Conservation (phyloP, 305 asterid species). For the Salvia sclarea region DNA sequence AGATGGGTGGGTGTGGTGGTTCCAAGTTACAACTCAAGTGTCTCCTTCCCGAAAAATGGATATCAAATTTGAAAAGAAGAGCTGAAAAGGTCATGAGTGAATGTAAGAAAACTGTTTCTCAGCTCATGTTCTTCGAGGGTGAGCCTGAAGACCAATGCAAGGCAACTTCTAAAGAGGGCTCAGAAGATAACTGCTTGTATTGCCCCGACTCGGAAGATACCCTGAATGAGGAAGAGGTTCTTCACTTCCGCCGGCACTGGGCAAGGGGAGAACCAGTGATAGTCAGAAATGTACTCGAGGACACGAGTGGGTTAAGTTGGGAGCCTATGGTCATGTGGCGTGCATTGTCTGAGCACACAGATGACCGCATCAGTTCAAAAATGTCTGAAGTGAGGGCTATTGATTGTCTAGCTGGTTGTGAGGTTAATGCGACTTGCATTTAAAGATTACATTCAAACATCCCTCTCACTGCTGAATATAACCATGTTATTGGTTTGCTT, state of each 20-base stretch:
- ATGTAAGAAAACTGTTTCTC: slow-evolving; percentile 28
- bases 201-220: slow-evolving; percentile 54
- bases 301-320: slow-evolving; percentile 81
- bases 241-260: slow-evolving; percentile 77
- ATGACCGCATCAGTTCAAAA: slow-evolving; percentile 46
- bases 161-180: slow-evolving; percentile 55
- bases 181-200: slow-evolving; percentile 56
- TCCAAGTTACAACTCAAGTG: slow-evolving; percentile 67
- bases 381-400: slow-evolving; percentile 78
- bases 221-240: slow-evolving; percentile 51
- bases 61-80: slow-evolving; percentile 51
- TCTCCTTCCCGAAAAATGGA: slow-evolving; percentile 73
- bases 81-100: slow-evolving; percentile 42
- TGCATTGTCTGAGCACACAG: slow-evolving; percentile 62
- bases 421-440: slow-evolving; percentile 48
- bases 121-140: slow-evolving; percentile 25
- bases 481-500: not conserved
- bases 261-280: slow-evolving; percentile 84
- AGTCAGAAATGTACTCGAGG: slow-evolving; percentile 67
- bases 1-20: slow-evolving; percentile 80
- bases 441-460: slow-evolving; percentile 2
- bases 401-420: slow-evolving; percentile 86
- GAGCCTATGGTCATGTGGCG: slow-evolving; percentile 98
- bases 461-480: not conserved
- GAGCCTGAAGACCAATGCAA: slow-evolving; percentile 39